phyloP scores from a whole-genome alignment of 2,329 filamentous ascomycete genomes.

The Beauveria bassiana region DNA sequence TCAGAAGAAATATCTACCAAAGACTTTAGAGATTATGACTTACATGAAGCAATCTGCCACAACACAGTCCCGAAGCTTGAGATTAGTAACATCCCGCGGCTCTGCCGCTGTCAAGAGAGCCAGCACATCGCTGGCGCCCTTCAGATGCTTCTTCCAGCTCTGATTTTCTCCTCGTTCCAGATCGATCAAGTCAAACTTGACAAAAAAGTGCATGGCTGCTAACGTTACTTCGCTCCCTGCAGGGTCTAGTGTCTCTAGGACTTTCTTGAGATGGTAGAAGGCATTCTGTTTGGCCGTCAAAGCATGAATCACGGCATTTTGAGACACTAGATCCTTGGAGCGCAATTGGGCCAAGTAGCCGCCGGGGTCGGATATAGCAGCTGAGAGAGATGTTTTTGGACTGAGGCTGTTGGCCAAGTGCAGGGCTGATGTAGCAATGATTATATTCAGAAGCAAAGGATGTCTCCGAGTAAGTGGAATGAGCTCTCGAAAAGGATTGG shows the following conservation, averaged over 20 bases:
- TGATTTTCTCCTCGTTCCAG: constrained; percentile 32
- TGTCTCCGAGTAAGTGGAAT: constrained; percentile 38
- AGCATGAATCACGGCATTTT: constrained; percentile 37
- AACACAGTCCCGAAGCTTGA: constrained; percentile 36
- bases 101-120: constrained; percentile 26
- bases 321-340: constrained; percentile 29
- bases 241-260: constrained; percentile 31
- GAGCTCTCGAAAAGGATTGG: constrained; percentile 42
- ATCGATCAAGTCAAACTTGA: constrained; percentile 45
- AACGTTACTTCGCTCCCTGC: constrained; percentile 38
- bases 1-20: constrained; percentile 11
- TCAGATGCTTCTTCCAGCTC: constrained; percentile 39
- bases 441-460: constrained; percentile 39
- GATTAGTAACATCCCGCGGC: constrained; percentile 22
- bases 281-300: constrained; percentile 39
- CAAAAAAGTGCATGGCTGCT: constrained; percentile 42
- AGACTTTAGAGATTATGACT: constrained; percentile 16
- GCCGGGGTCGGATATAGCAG: constrained; percentile 26
- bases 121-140: constrained; percentile 36
- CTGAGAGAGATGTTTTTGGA: constrained; percentile 24
- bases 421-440: constrained; percentile 41
- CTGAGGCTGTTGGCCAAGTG: constrained; percentile 39
- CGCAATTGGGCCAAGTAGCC: constrained; percentile 29
- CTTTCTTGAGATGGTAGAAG: constrained; percentile 33
- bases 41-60: constrained; percentile 41